Conservation (phyloP, 75 land plant species). For the Ceratopteris richardii region DNA sequence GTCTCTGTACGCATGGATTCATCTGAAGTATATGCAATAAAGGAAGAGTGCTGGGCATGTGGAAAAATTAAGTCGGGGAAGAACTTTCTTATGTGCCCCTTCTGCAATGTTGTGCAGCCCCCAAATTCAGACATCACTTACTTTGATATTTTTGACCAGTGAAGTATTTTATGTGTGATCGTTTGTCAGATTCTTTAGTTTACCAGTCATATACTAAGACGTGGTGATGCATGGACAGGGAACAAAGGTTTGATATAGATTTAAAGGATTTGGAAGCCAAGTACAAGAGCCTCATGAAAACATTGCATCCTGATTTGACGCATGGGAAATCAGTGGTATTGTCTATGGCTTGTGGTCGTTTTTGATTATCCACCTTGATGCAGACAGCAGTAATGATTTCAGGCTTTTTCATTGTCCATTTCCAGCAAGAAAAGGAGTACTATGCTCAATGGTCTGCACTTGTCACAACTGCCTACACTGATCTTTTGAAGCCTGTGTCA, state of each 20-base stretch:
- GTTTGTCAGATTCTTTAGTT: not conserved
- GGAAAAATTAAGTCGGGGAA: conserved; percentile 9
- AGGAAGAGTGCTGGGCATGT: conserved; percentile 61
- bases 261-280: conserved; percentile 47
- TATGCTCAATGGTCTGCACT: conserved; percentile 82
- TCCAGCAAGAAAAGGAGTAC: conserved; percentile 58
- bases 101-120: conserved; percentile 62
- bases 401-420: not conserved
- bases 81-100: conserved; percentile 40
- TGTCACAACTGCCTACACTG: conserved; percentile 74
- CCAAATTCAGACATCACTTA: conserved; percentile 51
- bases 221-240: no score
- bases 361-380: no score
- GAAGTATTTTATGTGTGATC: conserved; percentile 7
- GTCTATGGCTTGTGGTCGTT: not conserved
- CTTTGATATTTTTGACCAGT: conserved; percentile 73
- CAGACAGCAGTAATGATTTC: no score
- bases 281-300: conserved; percentile 88
- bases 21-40: no score
- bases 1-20: no score
- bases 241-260: conserved; percentile 42
- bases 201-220: not conserved
- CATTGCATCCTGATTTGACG: conserved; percentile 80
- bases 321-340: conserved; percentile 74
- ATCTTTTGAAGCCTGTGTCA: conserved; percentile 55